These are phyloP conservation scores for Leccinum disarticulatum DNA, from an alignment of 768 basidiomycete genomes.

Conservation along the genomic window DNA sequence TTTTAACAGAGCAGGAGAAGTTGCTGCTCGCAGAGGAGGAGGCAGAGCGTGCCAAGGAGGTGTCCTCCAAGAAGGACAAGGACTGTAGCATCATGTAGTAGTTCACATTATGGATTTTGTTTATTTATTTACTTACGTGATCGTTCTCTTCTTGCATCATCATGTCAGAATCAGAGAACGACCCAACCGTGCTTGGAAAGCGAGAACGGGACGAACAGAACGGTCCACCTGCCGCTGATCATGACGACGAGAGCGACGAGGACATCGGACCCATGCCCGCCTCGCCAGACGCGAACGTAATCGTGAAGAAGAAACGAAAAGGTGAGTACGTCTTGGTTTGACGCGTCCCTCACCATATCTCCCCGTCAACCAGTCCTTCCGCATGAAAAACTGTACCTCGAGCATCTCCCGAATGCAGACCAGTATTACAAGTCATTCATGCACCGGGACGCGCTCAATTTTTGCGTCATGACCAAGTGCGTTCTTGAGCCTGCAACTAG, in stretches of 20 bases:
- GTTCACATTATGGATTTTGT: neutral
- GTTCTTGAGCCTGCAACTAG: slow-evolving; percentile 19
- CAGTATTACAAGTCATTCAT: slow-evolving; percentile 98
- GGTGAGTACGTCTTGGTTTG: slow-evolving; percentile 43
- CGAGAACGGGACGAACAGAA: slow-evolving; percentile 44
- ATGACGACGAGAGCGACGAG: slow-evolving; percentile 58
- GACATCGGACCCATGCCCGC: slow-evolving; percentile 91
- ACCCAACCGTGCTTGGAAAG: slow-evolving; percentile 62
- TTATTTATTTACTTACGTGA: slow-evolving; percentile 13
- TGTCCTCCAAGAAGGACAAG: slow-evolving; percentile 32
- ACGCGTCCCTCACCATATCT: slow-evolving; percentile 9
- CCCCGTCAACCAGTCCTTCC: slow-evolving; percentile 66
- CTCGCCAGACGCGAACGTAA: slow-evolving; percentile 38
- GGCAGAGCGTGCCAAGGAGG: slow-evolving; percentile 38
- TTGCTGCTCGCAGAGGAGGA: slow-evolving; percentile 54
- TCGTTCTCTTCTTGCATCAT: neutral
- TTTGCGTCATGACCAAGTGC: slow-evolving; percentile 84
- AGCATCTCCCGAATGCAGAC: slow-evolving; percentile 88
- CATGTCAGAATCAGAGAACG: slow-evolving; percentile 50
- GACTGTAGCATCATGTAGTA: slow-evolving; percentile 60
- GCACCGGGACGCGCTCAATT: slow-evolving; percentile 93
- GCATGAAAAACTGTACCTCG: slow-evolving; percentile 90
- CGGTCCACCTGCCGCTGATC: slow-evolving; percentile 11
- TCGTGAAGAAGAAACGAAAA: slow-evolving; percentile 78
- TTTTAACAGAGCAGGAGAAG: slow-evolving; percentile 67